phyloP scores from a whole-genome alignment of 2,329 filamentous ascomycete species.

The Aureobasidium sp. region DNA sequence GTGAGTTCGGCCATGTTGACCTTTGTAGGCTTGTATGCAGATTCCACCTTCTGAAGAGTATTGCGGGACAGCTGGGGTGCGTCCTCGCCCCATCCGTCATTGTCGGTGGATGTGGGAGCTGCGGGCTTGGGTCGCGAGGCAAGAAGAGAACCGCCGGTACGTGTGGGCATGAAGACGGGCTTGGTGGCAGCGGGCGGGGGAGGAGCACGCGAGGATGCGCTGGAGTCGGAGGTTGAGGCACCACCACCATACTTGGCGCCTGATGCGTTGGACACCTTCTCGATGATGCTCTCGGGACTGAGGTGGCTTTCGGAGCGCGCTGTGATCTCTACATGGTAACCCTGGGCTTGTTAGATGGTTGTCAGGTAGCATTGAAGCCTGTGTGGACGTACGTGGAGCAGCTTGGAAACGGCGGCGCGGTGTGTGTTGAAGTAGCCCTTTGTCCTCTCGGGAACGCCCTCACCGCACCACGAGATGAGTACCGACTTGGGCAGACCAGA shows the following conservation, averaged over 20 bases:
- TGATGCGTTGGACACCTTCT: constrained; percentile 90
- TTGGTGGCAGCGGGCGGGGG: constrained; percentile 71
- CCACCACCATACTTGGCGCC: constrained; percentile 85
- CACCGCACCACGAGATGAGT: constrained; percentile 92
- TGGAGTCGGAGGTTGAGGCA: constrained; percentile 36
- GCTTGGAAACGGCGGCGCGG: constrained; percentile 76
- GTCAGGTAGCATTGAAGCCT: background rate
- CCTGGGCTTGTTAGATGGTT: constrained; percentile 35
- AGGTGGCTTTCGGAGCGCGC: constrained; percentile 86
- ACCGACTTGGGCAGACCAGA: constrained; percentile 82
- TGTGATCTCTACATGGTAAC: constrained; percentile 96
- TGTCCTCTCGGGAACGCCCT: constrained; percentile 94
- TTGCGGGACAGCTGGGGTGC: constrained; percentile 83
- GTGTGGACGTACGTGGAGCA: constrained; percentile 59
- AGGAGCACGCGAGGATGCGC: constrained; percentile 40
- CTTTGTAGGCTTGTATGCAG: constrained; percentile 91
- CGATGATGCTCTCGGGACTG: constrained; percentile 76
- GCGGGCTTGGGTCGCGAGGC: constrained; percentile 52
- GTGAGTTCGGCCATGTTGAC: constrained; percentile 85
- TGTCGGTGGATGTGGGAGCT: constrained; percentile 53
- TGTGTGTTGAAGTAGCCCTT: constrained; percentile 99
- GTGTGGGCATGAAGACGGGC: constrained; percentile 81
- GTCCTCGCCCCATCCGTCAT: constrained; percentile 90
- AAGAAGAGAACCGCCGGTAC: constrained; percentile 46
- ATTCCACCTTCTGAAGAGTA: constrained; percentile 81